Base-by-base conservation (phyloP, 2,329 filamentous ascomycete genomes). In the Colletotrichum eremochloae region DNA sequence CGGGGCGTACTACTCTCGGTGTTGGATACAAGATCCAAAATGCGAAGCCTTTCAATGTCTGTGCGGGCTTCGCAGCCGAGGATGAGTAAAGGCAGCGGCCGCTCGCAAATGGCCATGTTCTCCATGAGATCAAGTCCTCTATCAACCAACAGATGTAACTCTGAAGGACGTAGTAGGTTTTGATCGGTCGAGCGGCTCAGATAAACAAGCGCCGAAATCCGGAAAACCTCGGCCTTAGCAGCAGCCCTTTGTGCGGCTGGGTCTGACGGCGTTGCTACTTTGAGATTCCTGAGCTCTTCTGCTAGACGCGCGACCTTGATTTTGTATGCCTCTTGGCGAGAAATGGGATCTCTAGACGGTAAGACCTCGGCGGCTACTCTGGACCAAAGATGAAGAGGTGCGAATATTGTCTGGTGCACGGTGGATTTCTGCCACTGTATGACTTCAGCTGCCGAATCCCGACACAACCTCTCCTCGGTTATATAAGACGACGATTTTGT, bases 1-100 rank as follows among this genome's bases (percentile, higher is more conserved):
- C 75, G 76, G 0, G 69, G 66, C 9, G n/a, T n/a, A 0, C 53
- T 69, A 0, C 64, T 58, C 9, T 77, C 75, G 0, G 78, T 78
- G 50, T 73, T 78, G 0, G 75, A 36, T 14, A 83, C 78, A 0
- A 83, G 64, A 3, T 77, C 67, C 1, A 79, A 63, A 8, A 76
- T 56, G 0, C 68, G 36, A 5, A 42, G 15, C 1, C 78, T 69
- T 20, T 76, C 68, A 11, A 66, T 56, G 15, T 79, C 78, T 0
- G 66, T 77, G 0, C 65, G 55, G 6, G 78, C 78, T 29, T 79
- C 78, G 1, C 71, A 75, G 8, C 77, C 76, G 20, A 79, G 58
- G 1, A 79, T 71, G 0, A 79, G 62, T 0, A 79, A 11, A 1
- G 75, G 77, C 5, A 79, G 77, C 3, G 73, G 74, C 53, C 73